phyloP scores from a whole-genome alignment of 352 stramenopile species.

The Globisporangium polare region DNA sequence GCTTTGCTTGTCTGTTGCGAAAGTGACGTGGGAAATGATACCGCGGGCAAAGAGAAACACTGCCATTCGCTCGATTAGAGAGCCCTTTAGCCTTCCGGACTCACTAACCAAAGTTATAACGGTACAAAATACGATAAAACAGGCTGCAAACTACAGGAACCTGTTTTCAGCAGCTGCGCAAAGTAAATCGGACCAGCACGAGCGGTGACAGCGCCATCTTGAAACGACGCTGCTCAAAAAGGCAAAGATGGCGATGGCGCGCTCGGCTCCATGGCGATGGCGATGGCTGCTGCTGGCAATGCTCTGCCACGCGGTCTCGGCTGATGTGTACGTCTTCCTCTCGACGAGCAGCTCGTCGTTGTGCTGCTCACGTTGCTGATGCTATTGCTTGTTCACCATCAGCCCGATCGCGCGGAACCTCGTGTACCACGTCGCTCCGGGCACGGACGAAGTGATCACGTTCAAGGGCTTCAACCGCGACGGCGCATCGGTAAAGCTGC shows the following conservation, averaged over 20 bases:
- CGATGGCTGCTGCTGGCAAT: constrained; percentile 9
- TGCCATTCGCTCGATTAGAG: not conserved
- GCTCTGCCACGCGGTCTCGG: not conserved
- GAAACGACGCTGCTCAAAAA: constrained; percentile 7
- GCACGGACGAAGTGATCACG: constrained; percentile 71
- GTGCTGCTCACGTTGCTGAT: not conserved
- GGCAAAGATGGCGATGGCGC: not conserved
- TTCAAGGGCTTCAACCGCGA: constrained; percentile 77
- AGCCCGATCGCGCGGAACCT: constrained; percentile 65
- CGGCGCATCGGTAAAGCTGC: constrained; percentile 30
- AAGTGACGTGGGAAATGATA: constrained; percentile 4
- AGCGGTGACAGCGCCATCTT: not conserved
- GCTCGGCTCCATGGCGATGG: not conserved
- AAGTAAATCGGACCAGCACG: not conserved
- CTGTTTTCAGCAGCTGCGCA: not conserved
- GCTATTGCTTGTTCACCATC: not conserved
- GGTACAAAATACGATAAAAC: too few species aligned
- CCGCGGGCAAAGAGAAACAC: not conserved
- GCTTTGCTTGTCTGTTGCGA: constrained; percentile 8
- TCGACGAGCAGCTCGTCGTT: not conserved
- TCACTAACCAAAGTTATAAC: too few species aligned
- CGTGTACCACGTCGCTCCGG: constrained; percentile 68
- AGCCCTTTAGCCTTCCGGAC: not conserved
- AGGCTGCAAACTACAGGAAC: too few species aligned
- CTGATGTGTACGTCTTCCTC: constrained; percentile 4